Base-by-base conservation (phyloP, 371 early-diverging fungal species). In the Lichtheimia corymbifera region DNA sequence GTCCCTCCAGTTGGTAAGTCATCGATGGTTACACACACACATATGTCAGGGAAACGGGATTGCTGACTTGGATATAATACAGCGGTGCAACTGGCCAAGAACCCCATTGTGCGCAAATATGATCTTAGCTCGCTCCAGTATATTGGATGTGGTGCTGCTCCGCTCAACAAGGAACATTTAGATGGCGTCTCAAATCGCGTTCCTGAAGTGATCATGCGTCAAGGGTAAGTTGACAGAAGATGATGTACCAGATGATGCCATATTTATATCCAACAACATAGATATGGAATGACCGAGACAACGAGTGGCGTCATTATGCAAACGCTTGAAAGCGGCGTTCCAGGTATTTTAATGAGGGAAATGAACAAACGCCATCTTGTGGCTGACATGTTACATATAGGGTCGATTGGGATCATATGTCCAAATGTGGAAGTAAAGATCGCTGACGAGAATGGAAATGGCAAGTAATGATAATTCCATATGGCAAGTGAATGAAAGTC, bases 111-210 rank as follows among this genome's bases (percentile, higher is more conserved):
- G n/a, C 72, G 76, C 49, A 69, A 88, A 17, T 91, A 81, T 61
- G 83, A 93, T 61, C 57, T 93, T 50, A 75, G 84, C 1, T 84
- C 87, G 13, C 72, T 95, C 6, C 51, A 77, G 18, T 63, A 68
- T 25, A 64, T 93, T 5, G 66, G 84, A 17, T 86, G 88, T 55
- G 95, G 92, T 43, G 97, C 95, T 14, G 95, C 96, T 4, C 95
- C 95, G 22, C 76, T 96, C 6, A 76, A 86, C n/a, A 66, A 75
- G 40, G 88, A 88, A 22, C 71, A 90, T 4, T 76, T 84, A 30
- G 66, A 74, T 20, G 71, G 73, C 12, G 63, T 89, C 14, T 67
- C 79, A 24, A 51, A 65, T 27, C 74, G 78, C 24, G 71, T 91
- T 17, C 77, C 87, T 1, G 73, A 87, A 35, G 35, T 35, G 22